A percentile compares a stretch with the other conserved stretches of the same genome.
Conservation (phyloP, 495 filamentous ascomycete genomes). For the Annulohypoxylon maeteangense region DNA sequence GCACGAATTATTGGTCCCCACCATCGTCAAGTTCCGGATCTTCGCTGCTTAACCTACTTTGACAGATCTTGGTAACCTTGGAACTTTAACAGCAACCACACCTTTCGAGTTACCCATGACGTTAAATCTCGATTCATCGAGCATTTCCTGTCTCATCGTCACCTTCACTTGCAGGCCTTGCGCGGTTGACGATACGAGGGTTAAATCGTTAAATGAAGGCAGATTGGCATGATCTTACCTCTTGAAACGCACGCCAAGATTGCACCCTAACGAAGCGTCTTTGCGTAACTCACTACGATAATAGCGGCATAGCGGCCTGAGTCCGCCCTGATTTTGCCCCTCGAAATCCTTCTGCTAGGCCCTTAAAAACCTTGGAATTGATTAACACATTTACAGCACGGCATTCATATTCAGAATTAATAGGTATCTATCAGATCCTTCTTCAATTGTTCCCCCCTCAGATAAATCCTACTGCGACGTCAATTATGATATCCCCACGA, state of each 20-base stretch:
- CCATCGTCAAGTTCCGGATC: conserved; percentile 30
- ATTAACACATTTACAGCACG: neutral
- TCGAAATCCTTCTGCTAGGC: neutral
- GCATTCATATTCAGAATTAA: neutral
- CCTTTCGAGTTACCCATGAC: conserved; percentile 9
- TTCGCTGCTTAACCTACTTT: conserved; percentile 15
- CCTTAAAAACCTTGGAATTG: too few relatives aligned
- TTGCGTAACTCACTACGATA: conserved; percentile 33
- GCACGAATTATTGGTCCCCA: conserved; percentile 10
- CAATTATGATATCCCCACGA: neutral
- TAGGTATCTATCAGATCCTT: neutral
- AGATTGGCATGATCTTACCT: conserved; percentile 27
- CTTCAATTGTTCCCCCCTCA: neutral
- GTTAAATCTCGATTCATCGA: conserved; percentile 16
- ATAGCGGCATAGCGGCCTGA: neutral
- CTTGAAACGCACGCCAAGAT: conserved; percentile 41
- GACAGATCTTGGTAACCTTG: conserved; percentile 25
- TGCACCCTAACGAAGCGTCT: conserved; percentile 11
- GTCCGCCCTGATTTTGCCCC: neutral
- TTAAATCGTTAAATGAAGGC: conserved; percentile 12
- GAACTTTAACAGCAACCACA: conserved; percentile 1
- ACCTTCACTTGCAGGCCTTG: conserved; percentile 6
- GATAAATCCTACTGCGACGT: conserved; percentile 10
- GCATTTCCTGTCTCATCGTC: conserved; percentile 26
- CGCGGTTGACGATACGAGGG: conserved; percentile 32